Base-by-base conservation (phyloP, 805 yeast genomes). In the Lipomyces mesembrius region DNA sequence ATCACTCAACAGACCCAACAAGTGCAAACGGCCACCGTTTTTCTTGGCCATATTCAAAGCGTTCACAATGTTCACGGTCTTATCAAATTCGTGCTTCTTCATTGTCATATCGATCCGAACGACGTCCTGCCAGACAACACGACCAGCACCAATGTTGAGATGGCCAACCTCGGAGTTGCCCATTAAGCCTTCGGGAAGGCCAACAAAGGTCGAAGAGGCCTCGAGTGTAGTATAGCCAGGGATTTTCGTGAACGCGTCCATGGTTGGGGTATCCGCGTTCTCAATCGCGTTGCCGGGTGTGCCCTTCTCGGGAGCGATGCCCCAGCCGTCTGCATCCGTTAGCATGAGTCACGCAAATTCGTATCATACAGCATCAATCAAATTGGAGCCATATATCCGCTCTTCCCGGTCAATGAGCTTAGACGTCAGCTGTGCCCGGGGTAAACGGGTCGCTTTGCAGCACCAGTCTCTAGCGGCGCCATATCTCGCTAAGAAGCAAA, bases 71-170 rank as follows among this genome's bases (percentile, higher is more conserved):
- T 59, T 66, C 51, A 29, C 39, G 22, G 59, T 64, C 62, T 52
- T 54, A 57, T 63, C 66, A 29, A 71, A 70, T 61, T 65, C 68
- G 39, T 65, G 65, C 55, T 71, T 60, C 62, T 62, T 62, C 61
- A 71, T 58, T 34, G 71, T 39, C 72, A 69, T 71, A 61, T 71
- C 73, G 60, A 71, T 71, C 22, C 73, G 72, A 49, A 71, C 73
- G 29, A 71, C 72, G 43, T 71, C 73, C 67, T 71, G 73, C 73
- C 73, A 71, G 58, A 69, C 72, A n/a, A 71, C 72, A 25, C 73
- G 72, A 27, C 73, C 73, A 56, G 73, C 73, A 34, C 73, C 73
- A 55, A 71, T 69, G 67, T 71, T 71, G 53, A 71, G 65, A 59
- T 71, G 73, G 37, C 73, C 73, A 32, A 71, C 73, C 60, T 71